A percentile compares a stretch with the other conserved stretches of the same genome.
These are phyloP conservation scores for Trichoderma endophyticum DNA, from an alignment of 2,329 filamentous ascomycete genomes.

Conservation along the genomic window DNA sequence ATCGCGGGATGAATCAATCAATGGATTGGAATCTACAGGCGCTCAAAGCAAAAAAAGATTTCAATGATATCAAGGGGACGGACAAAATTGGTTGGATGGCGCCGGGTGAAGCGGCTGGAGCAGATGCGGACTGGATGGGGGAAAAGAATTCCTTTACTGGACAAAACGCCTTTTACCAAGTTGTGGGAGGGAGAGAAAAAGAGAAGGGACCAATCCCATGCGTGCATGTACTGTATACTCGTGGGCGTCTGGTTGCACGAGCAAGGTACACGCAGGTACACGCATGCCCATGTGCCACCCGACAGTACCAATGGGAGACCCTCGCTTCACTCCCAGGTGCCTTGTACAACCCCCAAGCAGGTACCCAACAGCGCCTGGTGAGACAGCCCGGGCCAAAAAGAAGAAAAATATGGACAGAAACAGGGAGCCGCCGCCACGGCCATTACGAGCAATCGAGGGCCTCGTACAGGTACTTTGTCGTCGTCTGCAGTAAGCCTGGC, in stretches of 20 bases:
- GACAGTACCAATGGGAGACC: not conserved
- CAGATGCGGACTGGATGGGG: not conserved
- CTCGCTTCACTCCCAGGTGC: not conserved
- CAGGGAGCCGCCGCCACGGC: not conserved
- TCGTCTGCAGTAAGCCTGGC: not conserved
- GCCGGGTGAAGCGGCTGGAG: slow-evolving; percentile 1
- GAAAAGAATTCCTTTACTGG: not conserved
- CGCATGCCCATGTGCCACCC: not conserved
- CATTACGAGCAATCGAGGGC: not conserved
- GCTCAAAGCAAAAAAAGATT: not conserved
- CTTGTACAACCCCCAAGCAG: not conserved
- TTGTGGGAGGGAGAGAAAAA: not conserved
- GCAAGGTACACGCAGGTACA: not conserved
- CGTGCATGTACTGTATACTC: not conserved
- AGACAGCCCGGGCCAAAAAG: not conserved
- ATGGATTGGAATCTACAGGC: not conserved
- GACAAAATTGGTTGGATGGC: not conserved
- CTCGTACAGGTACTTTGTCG: not conserved
- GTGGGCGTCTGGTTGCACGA: not conserved
- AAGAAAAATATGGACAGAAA: not conserved
- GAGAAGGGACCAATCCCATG: not conserved
- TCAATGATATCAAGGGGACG: not conserved
- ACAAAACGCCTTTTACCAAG: not conserved
- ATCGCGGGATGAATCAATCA: not conserved
- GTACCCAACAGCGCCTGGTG: not conserved